These are phyloP conservation scores for Diaporthe longicolla DNA, from an alignment of 2,329 filamentous ascomycete species.

Conservation along the genomic window DNA sequence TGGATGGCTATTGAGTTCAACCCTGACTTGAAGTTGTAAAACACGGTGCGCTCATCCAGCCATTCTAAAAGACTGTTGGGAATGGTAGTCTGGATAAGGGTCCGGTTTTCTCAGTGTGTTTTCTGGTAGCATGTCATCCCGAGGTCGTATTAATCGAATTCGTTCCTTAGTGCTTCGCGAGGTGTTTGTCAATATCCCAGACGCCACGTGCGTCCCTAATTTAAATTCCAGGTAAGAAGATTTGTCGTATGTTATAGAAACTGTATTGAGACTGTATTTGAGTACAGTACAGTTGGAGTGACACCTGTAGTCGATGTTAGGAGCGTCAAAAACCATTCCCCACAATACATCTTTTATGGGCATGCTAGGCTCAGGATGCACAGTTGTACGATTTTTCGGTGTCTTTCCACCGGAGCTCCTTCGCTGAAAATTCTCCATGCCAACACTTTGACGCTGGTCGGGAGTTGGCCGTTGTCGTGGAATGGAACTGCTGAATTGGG, in stretches of 20 bases:
- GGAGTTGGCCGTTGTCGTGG: conserved; percentile 25
- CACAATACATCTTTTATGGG: background rate
- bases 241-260: background rate
- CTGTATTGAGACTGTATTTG: background rate
- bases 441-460: conserved; percentile 1
- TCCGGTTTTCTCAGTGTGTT: too few relatives aligned
- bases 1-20: background rate
- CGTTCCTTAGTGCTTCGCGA: background rate
- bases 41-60: background rate
- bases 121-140: too few relatives aligned
- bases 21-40: background rate
- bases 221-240: background rate
- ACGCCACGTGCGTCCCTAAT: background rate
- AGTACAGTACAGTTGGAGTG: background rate
- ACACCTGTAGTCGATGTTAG: background rate
- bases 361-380: background rate
- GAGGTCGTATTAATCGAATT: too few relatives aligned
- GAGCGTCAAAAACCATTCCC: background rate
- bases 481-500: conserved; percentile 15
- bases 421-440: conserved; percentile 8
- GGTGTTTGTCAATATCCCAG: too few relatives aligned
- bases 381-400: too few relatives aligned
- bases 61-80: background rate
- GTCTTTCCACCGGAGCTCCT: background rate
- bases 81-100: background rate